A percentile compares a stretch with the other conserved stretches of the same genome.
phyloP scores from a whole-genome alignment of 345 rosid genomes.

The Corchorus olitorius region DNA sequence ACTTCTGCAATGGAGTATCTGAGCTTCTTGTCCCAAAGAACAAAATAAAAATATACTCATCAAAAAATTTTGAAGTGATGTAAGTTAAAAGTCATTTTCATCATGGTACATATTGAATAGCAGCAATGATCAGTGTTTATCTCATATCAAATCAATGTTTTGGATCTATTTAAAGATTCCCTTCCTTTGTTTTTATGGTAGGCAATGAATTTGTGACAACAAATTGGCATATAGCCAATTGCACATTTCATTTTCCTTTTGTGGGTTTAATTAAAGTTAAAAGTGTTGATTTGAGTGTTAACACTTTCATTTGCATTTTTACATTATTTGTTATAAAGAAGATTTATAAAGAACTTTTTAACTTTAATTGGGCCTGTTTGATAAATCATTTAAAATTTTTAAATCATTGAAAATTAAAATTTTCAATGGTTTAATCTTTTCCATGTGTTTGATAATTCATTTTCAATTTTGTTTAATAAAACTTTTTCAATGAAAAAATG shows the following conservation, averaged over 20 bases:
- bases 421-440: too few species aligned
- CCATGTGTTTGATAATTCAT: too few species aligned
- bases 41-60: not conserved
- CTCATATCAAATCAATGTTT: not conserved
- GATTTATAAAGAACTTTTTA: not conserved
- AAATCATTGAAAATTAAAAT: too few species aligned
- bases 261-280: too few species aligned
- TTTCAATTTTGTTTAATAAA: too few species aligned
- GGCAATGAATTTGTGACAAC: not conserved
- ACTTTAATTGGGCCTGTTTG: too few species aligned
- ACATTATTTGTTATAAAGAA: too few species aligned
- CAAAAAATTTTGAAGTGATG: not conserved
- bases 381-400: too few species aligned
- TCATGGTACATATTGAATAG: not conserved
- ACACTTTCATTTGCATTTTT: not conserved
- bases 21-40: not conserved
- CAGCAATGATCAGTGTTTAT: not conserved
- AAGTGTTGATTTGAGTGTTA: too few species aligned
- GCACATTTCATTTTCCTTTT: not conserved
- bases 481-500: too few species aligned
- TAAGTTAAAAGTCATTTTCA: not conserved
- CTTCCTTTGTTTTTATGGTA: not conserved
- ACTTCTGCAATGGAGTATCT: slow-evolving; percentile 1
- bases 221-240: not conserved
- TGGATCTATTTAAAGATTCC: slow-evolving; percentile 3